phyloP scores from a whole-genome alignment of 495 filamentous ascomycete genomes.

The Podospora sp. region DNA sequence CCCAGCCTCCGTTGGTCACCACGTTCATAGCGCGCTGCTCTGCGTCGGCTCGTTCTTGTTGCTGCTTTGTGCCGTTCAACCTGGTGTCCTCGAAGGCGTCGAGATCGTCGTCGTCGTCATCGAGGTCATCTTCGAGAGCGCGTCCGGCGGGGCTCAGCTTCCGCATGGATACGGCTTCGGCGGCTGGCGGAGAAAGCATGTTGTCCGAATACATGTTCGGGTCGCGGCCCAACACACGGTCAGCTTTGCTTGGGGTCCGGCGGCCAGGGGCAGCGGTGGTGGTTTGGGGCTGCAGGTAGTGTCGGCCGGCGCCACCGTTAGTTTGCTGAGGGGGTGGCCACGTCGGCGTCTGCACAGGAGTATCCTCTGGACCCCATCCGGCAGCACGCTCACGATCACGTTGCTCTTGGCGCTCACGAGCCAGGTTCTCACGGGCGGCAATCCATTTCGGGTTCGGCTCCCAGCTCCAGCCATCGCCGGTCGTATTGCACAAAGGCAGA shows the following conservation, averaged over 20 bases:
- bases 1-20: slow-evolving; percentile 45
- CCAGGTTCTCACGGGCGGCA: slow-evolving; percentile 63
- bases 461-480: slow-evolving; percentile 95
- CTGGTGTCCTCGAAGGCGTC: slow-evolving; percentile 24
- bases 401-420: slow-evolving; percentile 61
- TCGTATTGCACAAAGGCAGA: slow-evolving; percentile 80
- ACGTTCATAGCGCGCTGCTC: slow-evolving; percentile 46
- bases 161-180: slow-evolving; percentile 43
- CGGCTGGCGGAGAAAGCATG: not conserved
- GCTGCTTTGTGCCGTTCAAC: not conserved
- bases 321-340: slow-evolving; percentile 19
- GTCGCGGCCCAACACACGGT: slow-evolving; percentile 53
- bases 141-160: slow-evolving; percentile 43
- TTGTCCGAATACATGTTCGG: slow-evolving; percentile 50
- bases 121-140: slow-evolving; percentile 38
- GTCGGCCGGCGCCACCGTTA: slow-evolving; percentile 36
- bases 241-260: slow-evolving; percentile 49
- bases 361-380: slow-evolving; percentile 52
- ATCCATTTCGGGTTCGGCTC: slow-evolving; percentile 76
- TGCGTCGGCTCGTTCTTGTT: slow-evolving; percentile 30
- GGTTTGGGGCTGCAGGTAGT: slow-evolving; percentile 31
- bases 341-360: slow-evolving; percentile 27
- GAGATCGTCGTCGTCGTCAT: slow-evolving; percentile 28
- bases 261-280: slow-evolving; percentile 19
- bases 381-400: slow-evolving; percentile 57